These are phyloP conservation scores for Botrytis pseudocinerea DNA, from an alignment of 2,329 filamentous ascomycete species.

Conservation along the genomic window DNA sequence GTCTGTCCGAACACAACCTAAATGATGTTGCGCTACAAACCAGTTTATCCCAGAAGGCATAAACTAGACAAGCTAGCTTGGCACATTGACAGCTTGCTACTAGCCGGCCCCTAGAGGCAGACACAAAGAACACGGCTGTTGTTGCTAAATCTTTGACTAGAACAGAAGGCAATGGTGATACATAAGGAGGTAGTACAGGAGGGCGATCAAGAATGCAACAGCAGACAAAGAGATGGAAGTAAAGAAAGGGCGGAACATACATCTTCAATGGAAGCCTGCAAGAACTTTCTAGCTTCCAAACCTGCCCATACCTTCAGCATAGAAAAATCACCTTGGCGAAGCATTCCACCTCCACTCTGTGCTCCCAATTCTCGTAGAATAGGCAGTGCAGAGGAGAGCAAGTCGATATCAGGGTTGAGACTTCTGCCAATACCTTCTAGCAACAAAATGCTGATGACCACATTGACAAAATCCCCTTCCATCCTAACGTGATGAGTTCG, in stretches of 20 bases:
- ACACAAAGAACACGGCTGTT: background rate
- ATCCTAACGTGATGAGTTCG: slow-evolving; percentile 87
- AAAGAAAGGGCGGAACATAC: slow-evolving; percentile 51
- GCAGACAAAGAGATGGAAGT: background rate
- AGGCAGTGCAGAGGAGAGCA: slow-evolving; percentile 82
- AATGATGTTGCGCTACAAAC: background rate
- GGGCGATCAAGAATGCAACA: background rate
- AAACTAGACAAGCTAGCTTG: background rate
- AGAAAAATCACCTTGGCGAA: slow-evolving; percentile 72
- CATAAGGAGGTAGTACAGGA: background rate
- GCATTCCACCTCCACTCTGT: slow-evolving; percentile 68
- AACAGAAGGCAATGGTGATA: background rate
- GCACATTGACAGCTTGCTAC: background rate
- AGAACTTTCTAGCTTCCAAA: slow-evolving; percentile 81
- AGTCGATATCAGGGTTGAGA: slow-evolving; percentile 81
- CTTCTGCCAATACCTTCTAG: slow-evolving; percentile 91
- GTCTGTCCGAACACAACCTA: background rate
- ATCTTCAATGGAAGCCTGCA: slow-evolving; percentile 88
- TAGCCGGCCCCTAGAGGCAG: background rate
- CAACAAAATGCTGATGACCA: slow-evolving; percentile 90
- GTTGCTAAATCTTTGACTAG: background rate
- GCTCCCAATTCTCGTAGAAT: slow-evolving; percentile 87
- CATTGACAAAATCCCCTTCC: slow-evolving; percentile 97
- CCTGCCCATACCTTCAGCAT: slow-evolving; percentile 93
- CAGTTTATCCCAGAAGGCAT: background rate